Base-by-base conservation (phyloP, 257 asterid genomes). In the Nicotiana tabacum region DNA sequence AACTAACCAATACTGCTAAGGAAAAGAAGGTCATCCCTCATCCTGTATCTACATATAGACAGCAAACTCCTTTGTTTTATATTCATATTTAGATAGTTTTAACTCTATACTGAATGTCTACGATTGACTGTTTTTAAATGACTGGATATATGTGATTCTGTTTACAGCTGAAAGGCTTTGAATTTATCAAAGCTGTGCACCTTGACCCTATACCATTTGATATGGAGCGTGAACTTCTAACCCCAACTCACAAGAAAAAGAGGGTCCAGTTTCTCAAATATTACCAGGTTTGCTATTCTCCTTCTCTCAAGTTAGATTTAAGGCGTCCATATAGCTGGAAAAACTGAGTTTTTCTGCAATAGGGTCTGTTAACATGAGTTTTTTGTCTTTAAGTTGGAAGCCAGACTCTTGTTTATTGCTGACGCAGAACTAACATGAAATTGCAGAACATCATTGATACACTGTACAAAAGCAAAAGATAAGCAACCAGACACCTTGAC, bases 201-300 rank as follows among this genome's bases (percentile, higher is more conserved):
- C 90, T 94, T 60, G 97, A 94, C 32, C 90, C 94, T 0, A 80
- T 30, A 60, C 95, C 98, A 74, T 94, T 94, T 61, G 95, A 94
- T 84, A 94, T 94, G 96, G 98, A 94, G 39, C 95, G 98, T 3
- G 92, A 90, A 80, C 96, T 92, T 85, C 70, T 92, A 37, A 92
- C 97, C 27, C 97, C 98, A 1, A 94, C 98, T 51, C 92, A 88
- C 89, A 94, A 94, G 94, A 94, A 94, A 89, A 94, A 91, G 89
- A 90, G 98, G 77, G 88, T 88, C 79, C 89, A 85, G 17, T 89
- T 91, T 69, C 84, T 87, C 86, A 90, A 90, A 82, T 91, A 88
- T 69, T 94, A 94, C 80, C 86, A 94, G 97, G 97, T 93, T 81
- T 53, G 89, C 13, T 80, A 21, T 27, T 77, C 76, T 68, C 16